Evolutionary conservation across 83 land plant species (phyloP).

Genomic region (Thuja plicata): DNA sequence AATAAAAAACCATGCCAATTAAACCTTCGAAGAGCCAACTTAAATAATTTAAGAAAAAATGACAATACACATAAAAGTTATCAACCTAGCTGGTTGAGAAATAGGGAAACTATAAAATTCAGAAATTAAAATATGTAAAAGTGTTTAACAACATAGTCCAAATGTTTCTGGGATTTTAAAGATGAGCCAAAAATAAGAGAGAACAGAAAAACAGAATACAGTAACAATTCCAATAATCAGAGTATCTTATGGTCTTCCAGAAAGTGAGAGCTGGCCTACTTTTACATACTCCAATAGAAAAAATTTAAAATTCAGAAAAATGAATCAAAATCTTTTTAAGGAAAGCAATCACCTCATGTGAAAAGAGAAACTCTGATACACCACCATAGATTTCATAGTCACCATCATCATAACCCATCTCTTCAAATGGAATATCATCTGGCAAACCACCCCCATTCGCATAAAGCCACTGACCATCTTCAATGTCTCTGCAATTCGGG

Average conservation of each 20-base stretch:
- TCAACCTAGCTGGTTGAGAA: background rate
- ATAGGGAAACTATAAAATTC: background rate
- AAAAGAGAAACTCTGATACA: conserved; percentile 6
- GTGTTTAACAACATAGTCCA: background rate
- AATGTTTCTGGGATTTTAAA: background rate
- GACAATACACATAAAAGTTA: background rate
- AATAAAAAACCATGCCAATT: background rate
- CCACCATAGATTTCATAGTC: conserved; percentile 24
- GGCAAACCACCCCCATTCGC: conserved; percentile 24
- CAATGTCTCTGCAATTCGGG: conserved; percentile 35
- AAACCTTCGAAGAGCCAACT: background rate
- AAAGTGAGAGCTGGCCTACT: too few relatives aligned
- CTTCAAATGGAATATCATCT: conserved; percentile 26
- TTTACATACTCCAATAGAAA: background rate
- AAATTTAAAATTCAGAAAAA: background rate
- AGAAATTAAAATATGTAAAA: background rate
- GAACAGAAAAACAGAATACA: background rate
- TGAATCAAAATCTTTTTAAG: background rate
- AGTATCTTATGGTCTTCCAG: background rate
- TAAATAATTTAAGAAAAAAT: background rate
- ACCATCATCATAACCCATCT: conserved; percentile 17
- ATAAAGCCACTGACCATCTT: conserved; percentile 34
- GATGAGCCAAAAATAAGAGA: background rate
- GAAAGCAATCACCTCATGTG: conserved; percentile 2
- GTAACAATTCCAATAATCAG: background rate